phyloP scores from a whole-genome alignment of 179 eudicot species.

The Amaranthus tricolor region DNA sequence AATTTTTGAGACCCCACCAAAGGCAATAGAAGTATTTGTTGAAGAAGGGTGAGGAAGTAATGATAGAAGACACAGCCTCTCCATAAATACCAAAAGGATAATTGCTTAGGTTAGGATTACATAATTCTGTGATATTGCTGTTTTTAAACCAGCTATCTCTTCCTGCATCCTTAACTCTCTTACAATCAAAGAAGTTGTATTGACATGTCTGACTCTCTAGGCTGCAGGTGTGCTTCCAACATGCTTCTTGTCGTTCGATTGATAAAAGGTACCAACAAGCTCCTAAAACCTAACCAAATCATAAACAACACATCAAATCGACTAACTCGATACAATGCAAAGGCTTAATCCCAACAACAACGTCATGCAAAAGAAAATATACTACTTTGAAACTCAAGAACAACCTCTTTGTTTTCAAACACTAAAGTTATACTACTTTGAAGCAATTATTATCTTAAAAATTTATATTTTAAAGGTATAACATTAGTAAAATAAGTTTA shows the following conservation, averaged over 20 bases:
- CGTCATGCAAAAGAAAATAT: too few relatives aligned
- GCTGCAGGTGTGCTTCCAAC: constrained; percentile 64
- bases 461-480: too few relatives aligned
- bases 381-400: too few relatives aligned
- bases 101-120: constrained; percentile 38
- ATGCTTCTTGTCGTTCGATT: constrained; percentile 68
- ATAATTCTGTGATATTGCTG: constrained; percentile 42
- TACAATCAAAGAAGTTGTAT: constrained; percentile 37
- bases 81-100: constrained; percentile 71
- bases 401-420: too few relatives aligned
- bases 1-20: constrained; percentile 85
- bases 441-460: too few relatives aligned
- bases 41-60: constrained; percentile 49
- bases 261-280: constrained; percentile 81
- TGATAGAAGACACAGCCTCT: constrained; percentile 51
- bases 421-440: too few relatives aligned
- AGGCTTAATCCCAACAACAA: too few relatives aligned
- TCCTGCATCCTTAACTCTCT: constrained; percentile 26
- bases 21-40: constrained; percentile 78
- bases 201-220: constrained; percentile 23
- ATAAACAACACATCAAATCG: background rate
- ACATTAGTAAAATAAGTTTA: too few relatives aligned
- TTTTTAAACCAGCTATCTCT: constrained; percentile 42
- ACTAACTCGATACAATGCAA: too few relatives aligned
- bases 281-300: constrained; percentile 59